A percentile compares a stretch with the other conserved stretches of the same genome.
phyloP scores from a whole-genome alignment of 305 asterid species.

The Fraxinus nigra region DNA sequence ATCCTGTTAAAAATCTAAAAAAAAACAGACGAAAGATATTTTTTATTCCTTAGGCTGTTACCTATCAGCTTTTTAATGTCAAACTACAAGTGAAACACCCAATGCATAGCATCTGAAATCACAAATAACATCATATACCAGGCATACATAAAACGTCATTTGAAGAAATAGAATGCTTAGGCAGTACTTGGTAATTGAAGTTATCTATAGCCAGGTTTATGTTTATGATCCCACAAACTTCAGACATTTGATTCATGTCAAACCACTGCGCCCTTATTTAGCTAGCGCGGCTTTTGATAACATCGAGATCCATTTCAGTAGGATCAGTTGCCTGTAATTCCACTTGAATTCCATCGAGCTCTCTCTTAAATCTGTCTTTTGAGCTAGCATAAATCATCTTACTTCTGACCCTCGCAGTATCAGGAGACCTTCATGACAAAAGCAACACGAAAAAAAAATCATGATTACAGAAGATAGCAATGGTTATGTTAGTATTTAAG shows the following conservation, averaged over 20 bases:
- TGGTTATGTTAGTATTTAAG: not conserved
- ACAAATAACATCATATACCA: conserved; percentile 39
- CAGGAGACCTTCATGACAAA: conserved; percentile 54
- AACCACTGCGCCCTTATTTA: conserved; percentile 25
- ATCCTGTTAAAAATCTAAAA: conserved; percentile 19
- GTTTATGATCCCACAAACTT: conserved; percentile 40
- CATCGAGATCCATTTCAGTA: conserved; percentile 75
- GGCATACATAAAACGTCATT: conserved; percentile 28
- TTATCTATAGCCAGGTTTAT: conserved; percentile 32
- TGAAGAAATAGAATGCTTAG: conserved; percentile 25
- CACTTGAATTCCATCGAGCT: conserved; percentile 64
- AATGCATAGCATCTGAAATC: conserved; percentile 17
- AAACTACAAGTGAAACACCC: conserved; percentile 32
- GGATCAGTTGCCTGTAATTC: conserved; percentile 77
- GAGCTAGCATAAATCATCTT: conserved; percentile 79
- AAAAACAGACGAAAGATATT: conserved; percentile 17
- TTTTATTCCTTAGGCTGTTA: conserved; percentile 33
- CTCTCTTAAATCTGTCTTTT: conserved; percentile 64
- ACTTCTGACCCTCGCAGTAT: conserved; percentile 64
- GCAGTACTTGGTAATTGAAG: conserved; percentile 33
- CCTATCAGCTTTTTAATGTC: conserved; percentile 41
- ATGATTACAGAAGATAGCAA: not conserved
- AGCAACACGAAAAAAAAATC: not conserved
- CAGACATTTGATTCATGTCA: conserved; percentile 37
- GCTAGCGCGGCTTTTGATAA: conserved; percentile 61